Evolutionary conservation across 495 filamentous ascomycete genomes (phyloP).

Genomic region (Penicillium steckii): DNA sequence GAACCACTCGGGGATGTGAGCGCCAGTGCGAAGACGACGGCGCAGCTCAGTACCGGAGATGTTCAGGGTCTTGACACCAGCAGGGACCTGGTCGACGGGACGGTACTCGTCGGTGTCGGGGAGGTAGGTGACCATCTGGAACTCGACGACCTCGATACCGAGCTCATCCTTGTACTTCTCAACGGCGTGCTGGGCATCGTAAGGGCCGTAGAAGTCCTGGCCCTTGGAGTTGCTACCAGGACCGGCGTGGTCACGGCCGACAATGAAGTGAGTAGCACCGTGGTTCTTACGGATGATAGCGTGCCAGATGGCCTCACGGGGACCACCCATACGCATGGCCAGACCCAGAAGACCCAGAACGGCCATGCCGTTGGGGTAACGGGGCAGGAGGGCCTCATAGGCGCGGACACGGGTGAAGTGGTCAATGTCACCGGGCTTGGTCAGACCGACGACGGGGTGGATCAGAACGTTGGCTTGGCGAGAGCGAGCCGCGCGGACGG

Average conservation of each 20-base stretch:
- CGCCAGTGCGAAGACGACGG: constrained; percentile 80
- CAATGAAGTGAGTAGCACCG: constrained; percentile 98
- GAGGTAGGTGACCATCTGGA: constrained; percentile 99
- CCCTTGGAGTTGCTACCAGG: constrained; percentile 96
- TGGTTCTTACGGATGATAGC: constrained; percentile 99
- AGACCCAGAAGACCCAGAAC: constrained; percentile 92
- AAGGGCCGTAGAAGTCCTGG: constrained; percentile 95
- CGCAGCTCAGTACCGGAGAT: constrained; percentile 97
- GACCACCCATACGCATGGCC: constrained; percentile 99
- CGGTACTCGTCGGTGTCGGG: constrained; percentile 96
- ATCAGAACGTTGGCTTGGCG: constrained; percentile 98
- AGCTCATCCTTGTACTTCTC: constrained; percentile 96
- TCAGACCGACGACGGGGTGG: constrained; percentile 96
- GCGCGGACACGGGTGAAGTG: constrained; percentile 99
- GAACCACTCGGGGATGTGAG: constrained; percentile 98
- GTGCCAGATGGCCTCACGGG: constrained; percentile 98
- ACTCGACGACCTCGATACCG: constrained; percentile 96
- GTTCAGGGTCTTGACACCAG: constrained; percentile 86
- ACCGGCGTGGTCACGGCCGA: constrained; percentile 95
- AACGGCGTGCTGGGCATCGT: constrained; percentile 96
- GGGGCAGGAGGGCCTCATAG: constrained; percentile 93
- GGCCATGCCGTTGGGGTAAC: constrained; percentile 99
- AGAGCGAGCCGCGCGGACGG: constrained; percentile 90
- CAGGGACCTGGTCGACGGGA: constrained; percentile 82
- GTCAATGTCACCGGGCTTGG: constrained; percentile 98